A percentile compares a stretch with the other conserved stretches of the same genome.
These are phyloP conservation scores for Amanita rimosa DNA, from an alignment of 768 basidiomycete species.

Conservation along the genomic window DNA sequence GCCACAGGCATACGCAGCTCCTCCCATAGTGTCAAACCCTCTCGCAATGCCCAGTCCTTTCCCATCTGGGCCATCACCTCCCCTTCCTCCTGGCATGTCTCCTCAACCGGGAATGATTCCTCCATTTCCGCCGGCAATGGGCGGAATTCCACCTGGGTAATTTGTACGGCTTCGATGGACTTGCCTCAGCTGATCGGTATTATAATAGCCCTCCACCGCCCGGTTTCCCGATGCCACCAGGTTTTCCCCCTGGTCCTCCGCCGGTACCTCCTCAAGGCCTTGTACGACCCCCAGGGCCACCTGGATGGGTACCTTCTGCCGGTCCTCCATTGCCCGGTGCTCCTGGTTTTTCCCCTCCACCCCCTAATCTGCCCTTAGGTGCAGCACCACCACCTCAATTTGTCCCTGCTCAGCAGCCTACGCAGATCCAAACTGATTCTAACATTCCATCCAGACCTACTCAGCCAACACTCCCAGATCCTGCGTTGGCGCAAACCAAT, in stretches of 20 bases:
- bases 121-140: neutral
- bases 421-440: slow-evolving; percentile 10
- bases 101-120: slow-evolving; percentile 3
- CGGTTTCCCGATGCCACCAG: slow-evolving; percentile 5
- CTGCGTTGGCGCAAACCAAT: slow-evolving; percentile 50
- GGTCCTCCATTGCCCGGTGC: slow-evolving; percentile 7
- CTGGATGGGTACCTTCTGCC: slow-evolving; percentile 11
- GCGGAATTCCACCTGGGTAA: slow-evolving; percentile 4
- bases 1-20: slow-evolving; percentile 56
- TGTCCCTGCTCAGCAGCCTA: slow-evolving; percentile 11
- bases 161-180: neutral
- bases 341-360: slow-evolving; percentile 12
- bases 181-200: neutral
- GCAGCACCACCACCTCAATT: slow-evolving; percentile 11
- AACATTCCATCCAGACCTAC: slow-evolving; percentile 15
- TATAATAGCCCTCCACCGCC: neutral
- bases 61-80: slow-evolving; percentile 1
- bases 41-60: slow-evolving; percentile 13
- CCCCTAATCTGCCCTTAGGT: slow-evolving; percentile 8
- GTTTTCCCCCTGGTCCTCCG: slow-evolving; percentile 13
- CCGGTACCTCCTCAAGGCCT: slow-evolving; percentile 16
- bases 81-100: slow-evolving; percentile 4
- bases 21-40: slow-evolving; percentile 20
- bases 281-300: slow-evolving; percentile 1
- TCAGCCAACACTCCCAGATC: slow-evolving; percentile 40